Conservation (phyloP, 2,329 filamentous ascomycete genomes). For the Nemania bipapillata region DNA sequence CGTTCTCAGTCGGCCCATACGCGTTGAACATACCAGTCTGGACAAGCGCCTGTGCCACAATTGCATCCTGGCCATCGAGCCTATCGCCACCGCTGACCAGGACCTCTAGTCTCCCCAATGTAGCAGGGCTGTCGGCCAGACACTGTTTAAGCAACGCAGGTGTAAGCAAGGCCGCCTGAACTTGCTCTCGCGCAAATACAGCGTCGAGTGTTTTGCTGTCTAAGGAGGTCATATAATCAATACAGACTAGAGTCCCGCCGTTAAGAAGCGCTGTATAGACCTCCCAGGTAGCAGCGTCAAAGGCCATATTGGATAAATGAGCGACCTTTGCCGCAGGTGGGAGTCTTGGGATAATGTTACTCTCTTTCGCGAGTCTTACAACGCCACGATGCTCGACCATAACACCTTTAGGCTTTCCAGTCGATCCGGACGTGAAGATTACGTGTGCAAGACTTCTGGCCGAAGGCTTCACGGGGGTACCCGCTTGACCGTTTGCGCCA, state of each 20-base stretch:
- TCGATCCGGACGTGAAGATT: conserved; percentile 30
- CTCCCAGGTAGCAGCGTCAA: conserved; percentile 28
- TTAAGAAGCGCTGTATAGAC: conserved; percentile 23
- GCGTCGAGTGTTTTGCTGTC: conserved; percentile 17
- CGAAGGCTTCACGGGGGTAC: background rate
- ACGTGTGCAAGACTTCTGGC: conserved; percentile 28
- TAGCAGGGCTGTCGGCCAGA: conserved; percentile 10
- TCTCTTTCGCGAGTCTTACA: conserved; percentile 21
- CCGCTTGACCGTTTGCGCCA: conserved; percentile 11
- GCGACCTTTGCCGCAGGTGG: conserved; percentile 10
- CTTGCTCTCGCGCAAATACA: conserved; percentile 21
- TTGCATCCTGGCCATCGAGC: conserved; percentile 25
- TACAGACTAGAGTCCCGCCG: conserved; percentile 25
- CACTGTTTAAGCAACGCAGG: conserved; percentile 28
- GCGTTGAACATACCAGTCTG: conserved; percentile 13
- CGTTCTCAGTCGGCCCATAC: conserved; percentile 30
- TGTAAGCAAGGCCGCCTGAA: conserved; percentile 17
- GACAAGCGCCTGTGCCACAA: conserved; percentile 23
- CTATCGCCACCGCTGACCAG: conserved; percentile 26
- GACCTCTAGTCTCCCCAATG: conserved; percentile 13
- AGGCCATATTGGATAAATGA: conserved; percentile 30
- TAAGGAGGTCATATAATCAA: conserved; percentile 27
- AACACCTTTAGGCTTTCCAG: conserved; percentile 25
- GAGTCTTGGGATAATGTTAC: conserved; percentile 3
- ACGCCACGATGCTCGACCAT: conserved; percentile 29